A percentile compares a stretch with the other conserved stretches of the same genome.
phyloP scores from a whole-genome alignment of 371 early-diverging fungal species.

The Globomyces sp. region DNA sequence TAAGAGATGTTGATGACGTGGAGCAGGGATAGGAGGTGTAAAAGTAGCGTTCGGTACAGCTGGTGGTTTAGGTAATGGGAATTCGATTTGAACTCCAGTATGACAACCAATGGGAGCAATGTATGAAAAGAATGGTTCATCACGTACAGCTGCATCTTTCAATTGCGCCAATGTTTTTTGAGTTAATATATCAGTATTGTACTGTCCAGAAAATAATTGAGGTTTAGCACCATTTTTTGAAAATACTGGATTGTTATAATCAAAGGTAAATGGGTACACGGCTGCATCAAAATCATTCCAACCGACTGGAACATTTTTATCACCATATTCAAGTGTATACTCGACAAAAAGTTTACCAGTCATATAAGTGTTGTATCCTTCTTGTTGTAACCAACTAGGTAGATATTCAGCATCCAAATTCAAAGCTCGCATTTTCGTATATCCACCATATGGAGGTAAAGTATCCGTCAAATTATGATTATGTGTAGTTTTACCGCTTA shows the following conservation, averaged over 20 bases:
- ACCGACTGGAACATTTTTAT: conserved; percentile 40
- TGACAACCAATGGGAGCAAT: conserved; percentile 51
- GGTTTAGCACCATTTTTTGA: conserved; percentile 56
- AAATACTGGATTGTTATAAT: conserved; percentile 59
- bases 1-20: conserved; percentile 54
- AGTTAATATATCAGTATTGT: conserved; percentile 64
- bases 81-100: conserved; percentile 32
- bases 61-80: not conserved
- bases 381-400: conserved; percentile 28
- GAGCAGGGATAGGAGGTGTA: conserved; percentile 51
- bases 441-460: conserved; percentile 58
- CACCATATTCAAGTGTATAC: conserved; percentile 34
- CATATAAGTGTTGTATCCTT: conserved; percentile 63
- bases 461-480: conserved; percentile 65
- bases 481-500: conserved; percentile 63
- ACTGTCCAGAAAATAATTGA: conserved; percentile 47
- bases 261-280: conserved; percentile 61
- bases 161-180: conserved; percentile 55
- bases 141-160: conserved; percentile 38
- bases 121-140: conserved; percentile 59
- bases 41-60: conserved; percentile 19
- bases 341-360: conserved; percentile 66
- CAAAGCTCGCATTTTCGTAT: conserved; percentile 22
- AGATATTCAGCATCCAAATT: conserved; percentile 24
- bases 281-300: conserved; percentile 59